A percentile compares a stretch with the other conserved stretches of the same genome.
These are phyloP conservation scores for Jamesozyma gamospora DNA, from an alignment of 805 yeast species.

Conservation along the genomic window DNA sequence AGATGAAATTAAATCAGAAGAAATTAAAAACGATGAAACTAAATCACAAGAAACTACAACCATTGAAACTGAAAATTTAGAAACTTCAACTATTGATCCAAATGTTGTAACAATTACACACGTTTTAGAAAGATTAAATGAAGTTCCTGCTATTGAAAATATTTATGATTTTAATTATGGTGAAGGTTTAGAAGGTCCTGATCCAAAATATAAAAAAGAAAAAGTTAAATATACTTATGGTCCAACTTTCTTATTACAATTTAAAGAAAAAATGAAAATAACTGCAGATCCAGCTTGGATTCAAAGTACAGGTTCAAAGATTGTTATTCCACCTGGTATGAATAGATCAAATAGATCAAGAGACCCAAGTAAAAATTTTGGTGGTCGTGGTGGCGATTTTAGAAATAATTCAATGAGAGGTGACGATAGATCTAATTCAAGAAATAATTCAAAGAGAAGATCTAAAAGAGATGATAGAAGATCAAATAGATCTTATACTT, in stretches of 20 bases:
- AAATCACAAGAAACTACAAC: constrained; percentile 7
- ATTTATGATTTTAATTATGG: constrained; percentile 49
- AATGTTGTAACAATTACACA: constrained; percentile 37
- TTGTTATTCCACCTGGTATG: constrained; percentile 27
- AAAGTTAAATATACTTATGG: constrained; percentile 50
- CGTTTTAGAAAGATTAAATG: constrained; percentile 40
- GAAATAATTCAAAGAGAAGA: constrained; percentile 51
- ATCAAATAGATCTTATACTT: constrained; percentile 29
- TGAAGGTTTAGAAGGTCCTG: constrained; percentile 41
- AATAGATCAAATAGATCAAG: constrained; percentile 21
- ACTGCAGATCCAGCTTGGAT: constrained; percentile 56
- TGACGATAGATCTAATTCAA: constrained; percentile 34
- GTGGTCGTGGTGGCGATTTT: constrained; percentile 14
- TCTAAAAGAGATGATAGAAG: constrained; percentile 32
- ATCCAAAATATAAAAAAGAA: constrained; percentile 31
- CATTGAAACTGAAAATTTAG: neutral
- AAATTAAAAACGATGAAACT: neutral
- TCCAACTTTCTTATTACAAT: constrained; percentile 71
- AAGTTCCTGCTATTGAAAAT: constrained; percentile 44
- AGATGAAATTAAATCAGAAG: constrained; percentile 9
- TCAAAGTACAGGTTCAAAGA: constrained; percentile 21
- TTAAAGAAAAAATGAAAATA: constrained; percentile 45
- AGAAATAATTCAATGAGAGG: constrained; percentile 32
- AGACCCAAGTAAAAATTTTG: constrained; percentile 28
- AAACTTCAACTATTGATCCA: no score